Evolutionary conservation across 352 stramenopile genomes (phyloP).

Genomic region (Peronospora belbahrii): DNA sequence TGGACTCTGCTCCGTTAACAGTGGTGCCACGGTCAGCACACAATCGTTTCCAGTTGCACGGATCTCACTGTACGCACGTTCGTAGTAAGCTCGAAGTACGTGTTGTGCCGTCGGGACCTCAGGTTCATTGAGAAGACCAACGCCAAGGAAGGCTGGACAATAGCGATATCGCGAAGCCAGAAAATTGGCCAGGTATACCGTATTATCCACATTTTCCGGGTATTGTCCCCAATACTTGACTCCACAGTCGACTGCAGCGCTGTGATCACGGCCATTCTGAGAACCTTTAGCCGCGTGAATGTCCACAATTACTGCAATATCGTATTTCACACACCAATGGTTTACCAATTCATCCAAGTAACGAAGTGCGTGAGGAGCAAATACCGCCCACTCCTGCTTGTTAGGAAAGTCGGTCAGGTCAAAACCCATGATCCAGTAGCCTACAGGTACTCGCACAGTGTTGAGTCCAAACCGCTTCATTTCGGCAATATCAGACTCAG

Average conservation of each 20-base stretch:
- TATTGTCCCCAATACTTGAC: constrained; percentile 51
- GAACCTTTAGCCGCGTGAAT: constrained; percentile 77
- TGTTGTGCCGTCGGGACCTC: constrained; percentile 38
- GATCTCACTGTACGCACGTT: constrained; percentile 61
- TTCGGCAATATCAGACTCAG: constrained; percentile 50
- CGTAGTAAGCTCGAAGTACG: constrained; percentile 68
- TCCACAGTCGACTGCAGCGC: constrained; percentile 37
- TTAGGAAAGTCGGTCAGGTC: constrained; percentile 48
- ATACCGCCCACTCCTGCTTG: constrained; percentile 41
- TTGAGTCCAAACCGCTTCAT: constrained; percentile 71
- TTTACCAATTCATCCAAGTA: constrained; percentile 51
- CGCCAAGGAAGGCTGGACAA: constrained; percentile 62
- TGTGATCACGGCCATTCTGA: constrained; percentile 77
- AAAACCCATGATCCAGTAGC: constrained; percentile 75
- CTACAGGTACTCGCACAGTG: constrained; percentile 71
- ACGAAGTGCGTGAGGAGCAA: constrained; percentile 28
- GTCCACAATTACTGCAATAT: constrained; percentile 65
- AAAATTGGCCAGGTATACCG: constrained; percentile 43
- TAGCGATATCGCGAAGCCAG: constrained; percentile 61
- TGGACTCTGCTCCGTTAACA: constrained; percentile 50
- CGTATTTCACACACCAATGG: constrained; percentile 37
- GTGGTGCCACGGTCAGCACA: constrained; percentile 51
- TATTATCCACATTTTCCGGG: constrained; percentile 60
- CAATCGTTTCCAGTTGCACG: constrained; percentile 62
- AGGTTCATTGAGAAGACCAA: constrained; percentile 72